A percentile compares a stretch with the other conserved stretches of the same genome.
Evolutionary conservation across 345 rosid species (phyloP).

Genomic region (Durio zibethinus): DNA sequence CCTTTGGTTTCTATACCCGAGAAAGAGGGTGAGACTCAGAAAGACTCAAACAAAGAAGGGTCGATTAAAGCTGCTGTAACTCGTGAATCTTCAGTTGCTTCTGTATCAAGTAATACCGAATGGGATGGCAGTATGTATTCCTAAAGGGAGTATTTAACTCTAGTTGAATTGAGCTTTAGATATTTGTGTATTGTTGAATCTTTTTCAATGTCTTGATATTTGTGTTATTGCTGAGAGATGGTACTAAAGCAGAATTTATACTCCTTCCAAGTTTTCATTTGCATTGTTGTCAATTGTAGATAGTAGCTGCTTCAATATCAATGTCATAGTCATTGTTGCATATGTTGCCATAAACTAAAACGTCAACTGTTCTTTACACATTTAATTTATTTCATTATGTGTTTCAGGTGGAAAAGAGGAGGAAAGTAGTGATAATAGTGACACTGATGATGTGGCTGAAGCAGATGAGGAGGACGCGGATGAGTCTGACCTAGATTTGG

Average conservation of each 20-base stretch:
- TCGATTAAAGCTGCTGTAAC: slow-evolving; percentile 34
- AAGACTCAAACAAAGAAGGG: slow-evolving; percentile 43
- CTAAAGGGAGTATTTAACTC: not conserved
- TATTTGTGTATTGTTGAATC: not conserved
- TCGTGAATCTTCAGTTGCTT: slow-evolving; percentile 50
- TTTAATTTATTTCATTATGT: not conserved
- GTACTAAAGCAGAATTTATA: not conserved
- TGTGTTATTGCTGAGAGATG: not conserved
- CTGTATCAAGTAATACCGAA: slow-evolving; percentile 44
- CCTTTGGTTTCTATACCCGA: slow-evolving; percentile 71
- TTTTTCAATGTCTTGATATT: not conserved
- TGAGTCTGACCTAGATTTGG: slow-evolving; percentile 86
- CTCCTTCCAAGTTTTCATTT: not conserved
- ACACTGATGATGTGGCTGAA: slow-evolving; percentile 56
- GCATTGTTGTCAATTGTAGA: not conserved
- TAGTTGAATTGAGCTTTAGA: not conserved
- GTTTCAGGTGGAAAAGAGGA: slow-evolving; percentile 40
- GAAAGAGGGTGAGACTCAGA: slow-evolving; percentile 48
- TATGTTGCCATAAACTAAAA: not conserved
- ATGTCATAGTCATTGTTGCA: not conserved
- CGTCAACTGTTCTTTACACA: not conserved
- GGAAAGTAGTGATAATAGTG: slow-evolving; percentile 52
- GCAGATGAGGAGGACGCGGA: slow-evolving; percentile 69
- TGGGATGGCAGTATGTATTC: slow-evolving; percentile 19
- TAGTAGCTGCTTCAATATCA: not conserved